Base-by-base conservation (phyloP, 148 eudicot species). In the Silene conica region DNA sequence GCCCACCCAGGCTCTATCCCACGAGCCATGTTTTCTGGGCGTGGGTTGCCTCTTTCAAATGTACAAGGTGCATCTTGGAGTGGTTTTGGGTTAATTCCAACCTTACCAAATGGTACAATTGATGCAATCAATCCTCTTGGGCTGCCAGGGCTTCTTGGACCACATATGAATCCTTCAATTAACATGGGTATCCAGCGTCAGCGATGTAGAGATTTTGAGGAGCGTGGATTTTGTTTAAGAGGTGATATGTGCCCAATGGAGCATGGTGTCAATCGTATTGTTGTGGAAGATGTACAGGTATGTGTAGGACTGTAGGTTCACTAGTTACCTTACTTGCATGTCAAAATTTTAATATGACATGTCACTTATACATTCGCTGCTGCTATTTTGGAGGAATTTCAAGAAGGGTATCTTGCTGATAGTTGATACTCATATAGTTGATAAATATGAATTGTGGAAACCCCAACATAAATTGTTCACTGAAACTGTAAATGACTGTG, bases 231-330 rank as follows among this genome's bases (percentile, higher is more conserved):
- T 84, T 94, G 98, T 79, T 80, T 94, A 67, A 88, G 93, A 84
- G 98, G 98, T 74, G 98, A 94, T 83, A 91, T 94, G 88, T 94
- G 98, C 77, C 97, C 97, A 26, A 88, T 94, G 98, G 98, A 94
- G 83, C 98, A 94, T 86, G 98, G 98, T 73, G 85, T 89, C 54
- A 91, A 94, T 79, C 90, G 96, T 63, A 94, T 94, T 52, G 96
- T 94, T 82, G 80, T 94, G 58, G 98, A 93, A 78, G 98, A 94
- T 84, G 98, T 94, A 80, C 98, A 91, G 97, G 98, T 94, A 79
- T 72, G 65, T 56, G 59, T 67, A 15, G 7, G 26, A 52, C 25
- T 56, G 59, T 67, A 15, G 7, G 26, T 62, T 41, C 13, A 19
- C 7, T 34, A 34, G 41, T 6, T 63, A 57, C 3, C 22, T 67